These are phyloP conservation scores for Anthracocystis walkeri DNA, from an alignment of 1,284 basidiomycete species.

Conservation along the genomic window DNA sequence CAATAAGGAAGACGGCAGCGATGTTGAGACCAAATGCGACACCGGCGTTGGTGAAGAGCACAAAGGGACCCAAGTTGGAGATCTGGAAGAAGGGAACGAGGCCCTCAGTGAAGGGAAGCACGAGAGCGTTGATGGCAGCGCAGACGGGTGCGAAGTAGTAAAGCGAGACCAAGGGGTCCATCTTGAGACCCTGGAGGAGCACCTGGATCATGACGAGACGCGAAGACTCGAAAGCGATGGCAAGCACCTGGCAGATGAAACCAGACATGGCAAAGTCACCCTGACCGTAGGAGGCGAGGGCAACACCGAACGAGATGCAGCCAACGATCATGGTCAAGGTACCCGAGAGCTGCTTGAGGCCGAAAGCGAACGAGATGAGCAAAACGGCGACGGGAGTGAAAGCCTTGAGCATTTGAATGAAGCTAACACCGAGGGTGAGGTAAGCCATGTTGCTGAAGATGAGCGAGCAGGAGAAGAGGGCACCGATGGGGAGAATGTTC, in stretches of 20 bases:
- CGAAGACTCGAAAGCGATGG: constrained; percentile 81
- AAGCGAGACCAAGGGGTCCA: constrained; percentile 94
- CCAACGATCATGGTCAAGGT: constrained; percentile 85
- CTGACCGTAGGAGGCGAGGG: constrained; percentile 88
- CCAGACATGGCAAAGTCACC: constrained; percentile 85
- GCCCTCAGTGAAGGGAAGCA: constrained; percentile 90
- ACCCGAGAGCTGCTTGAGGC: constrained; percentile 86
- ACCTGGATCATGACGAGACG: constrained; percentile 96
- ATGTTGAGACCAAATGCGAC: constrained; percentile 92
- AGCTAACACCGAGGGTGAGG: constrained; percentile 88
- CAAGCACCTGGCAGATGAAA: constrained; percentile 75
- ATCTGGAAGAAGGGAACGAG: constrained; percentile 85
- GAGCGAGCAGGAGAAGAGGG: constrained; percentile 90
- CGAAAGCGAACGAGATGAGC: constrained; percentile 90
- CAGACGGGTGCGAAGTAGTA: constrained; percentile 84
- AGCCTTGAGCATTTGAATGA: constrained; percentile 99
- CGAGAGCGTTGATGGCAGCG: constrained; percentile 84
- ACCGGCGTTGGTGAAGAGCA: constrained; percentile 85
- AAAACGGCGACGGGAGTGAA: constrained; percentile 97
- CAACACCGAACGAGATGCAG: constrained; percentile 91
- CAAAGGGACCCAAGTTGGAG: constrained; percentile 78
- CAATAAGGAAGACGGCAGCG: constrained; percentile 92
- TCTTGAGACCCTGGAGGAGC: constrained; percentile 90
- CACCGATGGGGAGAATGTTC: constrained; percentile 91
- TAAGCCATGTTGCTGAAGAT: constrained; percentile 95